Evolutionary conservation across 1,284 basidiomycete species (phyloP).

Genomic region (Meira nashicola): DNA sequence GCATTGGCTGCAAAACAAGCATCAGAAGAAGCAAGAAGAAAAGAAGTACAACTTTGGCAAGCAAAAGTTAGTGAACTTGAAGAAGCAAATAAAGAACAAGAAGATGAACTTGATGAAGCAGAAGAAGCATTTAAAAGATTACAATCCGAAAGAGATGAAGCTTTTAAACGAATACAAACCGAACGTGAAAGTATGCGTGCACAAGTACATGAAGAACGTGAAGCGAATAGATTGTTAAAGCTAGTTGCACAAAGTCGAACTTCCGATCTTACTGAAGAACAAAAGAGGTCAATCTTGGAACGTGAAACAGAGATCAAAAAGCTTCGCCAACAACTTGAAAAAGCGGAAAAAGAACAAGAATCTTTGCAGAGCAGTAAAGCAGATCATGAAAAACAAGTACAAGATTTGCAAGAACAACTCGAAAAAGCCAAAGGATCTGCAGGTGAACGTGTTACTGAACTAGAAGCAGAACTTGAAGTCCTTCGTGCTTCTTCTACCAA

Average conservation of each 20-base stretch:
- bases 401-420: slow-evolving; percentile 1
- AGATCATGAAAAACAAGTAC: slow-evolving; percentile 6
- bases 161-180: neutral
- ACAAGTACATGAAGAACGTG: slow-evolving; percentile 18
- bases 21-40: slow-evolving; percentile 16
- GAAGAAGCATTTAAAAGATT: slow-evolving; percentile 4
- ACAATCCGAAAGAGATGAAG: slow-evolving; percentile 9
- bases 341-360: slow-evolving; percentile 4
- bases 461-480: neutral
- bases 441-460: neutral
- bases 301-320: slow-evolving; percentile 1
- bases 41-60: slow-evolving; percentile 14
- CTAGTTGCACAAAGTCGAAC: slow-evolving; percentile 19
- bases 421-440: neutral
- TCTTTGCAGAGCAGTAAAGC: neutral
- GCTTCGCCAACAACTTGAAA: neutral
- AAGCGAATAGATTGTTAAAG: slow-evolving; percentile 29
- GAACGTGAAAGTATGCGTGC: slow-evolving; percentile 20
- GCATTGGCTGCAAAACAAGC: slow-evolving; percentile 7
- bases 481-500: neutral
- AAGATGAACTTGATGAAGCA: slow-evolving; percentile 30
- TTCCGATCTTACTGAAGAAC: slow-evolving; percentile 9
- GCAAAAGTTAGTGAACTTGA: slow-evolving; percentile 18
- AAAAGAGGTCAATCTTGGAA: slow-evolving; percentile 2
- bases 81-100: slow-evolving; percentile 13